Percentiles rank a stretch among this genome's conserved stretches.
Evolutionary conservation across 164 flowering plant species (phyloP).

Genomic region (Chimonanthus salicifolius): DNA sequence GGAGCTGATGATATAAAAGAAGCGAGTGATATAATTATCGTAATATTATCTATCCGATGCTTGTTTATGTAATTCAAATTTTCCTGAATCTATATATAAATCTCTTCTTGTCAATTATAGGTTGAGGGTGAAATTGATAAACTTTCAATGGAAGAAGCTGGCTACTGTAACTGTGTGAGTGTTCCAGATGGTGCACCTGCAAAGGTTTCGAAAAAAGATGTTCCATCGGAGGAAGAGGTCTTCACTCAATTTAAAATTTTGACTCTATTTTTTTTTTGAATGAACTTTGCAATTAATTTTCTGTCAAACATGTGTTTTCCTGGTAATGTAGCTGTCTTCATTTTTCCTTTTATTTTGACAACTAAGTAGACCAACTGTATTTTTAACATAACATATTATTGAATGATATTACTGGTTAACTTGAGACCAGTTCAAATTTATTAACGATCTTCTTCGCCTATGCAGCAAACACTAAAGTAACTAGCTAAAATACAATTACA

Average conservation of each 20-base stretch:
- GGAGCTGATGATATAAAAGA: slow-evolving; percentile 77
- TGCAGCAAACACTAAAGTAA: background rate
- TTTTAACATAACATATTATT: background rate
- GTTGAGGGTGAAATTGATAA: slow-evolving; percentile 99
- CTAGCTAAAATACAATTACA: background rate
- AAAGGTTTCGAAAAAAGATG: slow-evolving; percentile 47
- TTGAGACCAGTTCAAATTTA: background rate
- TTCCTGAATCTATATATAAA: background rate
- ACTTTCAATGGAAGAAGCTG: slow-evolving; percentile 97
- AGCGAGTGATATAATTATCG: slow-evolving; percentile 74
- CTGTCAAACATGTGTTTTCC: background rate
- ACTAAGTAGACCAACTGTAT: background rate
- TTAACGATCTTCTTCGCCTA: background rate
- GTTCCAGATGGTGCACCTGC: slow-evolving; percentile 94
- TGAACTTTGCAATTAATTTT: background rate
- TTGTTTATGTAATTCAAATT: background rate
- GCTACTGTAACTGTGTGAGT: slow-evolving; percentile 78
- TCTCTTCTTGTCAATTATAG: slow-evolving; percentile 22
- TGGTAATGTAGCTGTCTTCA: background rate
- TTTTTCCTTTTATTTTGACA: background rate
- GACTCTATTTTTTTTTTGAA: background rate
- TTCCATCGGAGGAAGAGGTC: slow-evolving; percentile 63
- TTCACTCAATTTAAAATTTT: slow-evolving; percentile 1
- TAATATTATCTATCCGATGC: slow-evolving; percentile 19
- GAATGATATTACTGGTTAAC: background rate